Evolutionary conservation across 2,329 filamentous ascomycete genomes (phyloP).

Genomic region (Calonectria montana): DNA sequence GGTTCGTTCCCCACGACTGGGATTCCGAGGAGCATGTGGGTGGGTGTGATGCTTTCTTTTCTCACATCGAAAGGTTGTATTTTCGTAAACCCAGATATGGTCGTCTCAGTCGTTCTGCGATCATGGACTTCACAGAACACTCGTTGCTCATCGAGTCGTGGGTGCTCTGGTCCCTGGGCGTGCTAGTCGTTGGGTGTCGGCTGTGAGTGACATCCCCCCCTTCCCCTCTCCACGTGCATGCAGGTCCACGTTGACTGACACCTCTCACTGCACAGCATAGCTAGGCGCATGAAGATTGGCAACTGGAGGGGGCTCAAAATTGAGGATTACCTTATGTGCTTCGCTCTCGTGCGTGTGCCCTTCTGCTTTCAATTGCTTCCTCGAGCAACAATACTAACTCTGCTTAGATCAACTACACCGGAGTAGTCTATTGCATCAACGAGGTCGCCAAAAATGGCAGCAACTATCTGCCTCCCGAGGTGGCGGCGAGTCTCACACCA

Average conservation of each 20-base stretch:
- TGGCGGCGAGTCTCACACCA: conserved; percentile 55
- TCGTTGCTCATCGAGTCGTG: conserved; percentile 45
- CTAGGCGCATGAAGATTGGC: conserved; percentile 53
- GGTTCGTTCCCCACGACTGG: not conserved
- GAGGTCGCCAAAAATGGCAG: conserved; percentile 57
- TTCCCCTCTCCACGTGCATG: not conserved
- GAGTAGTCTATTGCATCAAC: conserved; percentile 56
- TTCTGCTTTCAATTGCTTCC: too few species aligned
- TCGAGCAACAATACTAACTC: not conserved
- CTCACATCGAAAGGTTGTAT: not conserved
- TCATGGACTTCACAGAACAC: conserved; percentile 40
- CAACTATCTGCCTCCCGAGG: conserved; percentile 55
- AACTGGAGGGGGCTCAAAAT: conserved; percentile 60
- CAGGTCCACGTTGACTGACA: not conserved
- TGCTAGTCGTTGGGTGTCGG: conserved; percentile 40
- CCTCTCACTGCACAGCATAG: conserved; percentile 28
- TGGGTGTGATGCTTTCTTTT: not conserved
- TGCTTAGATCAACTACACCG: conserved; percentile 49
- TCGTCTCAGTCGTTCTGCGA: not conserved
- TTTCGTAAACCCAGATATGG: not conserved
- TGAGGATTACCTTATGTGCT: conserved; percentile 69
- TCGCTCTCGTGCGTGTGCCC: conserved; percentile 52
- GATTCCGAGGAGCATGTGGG: not conserved
- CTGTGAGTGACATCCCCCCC: conserved; percentile 31
- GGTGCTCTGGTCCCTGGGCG: conserved; percentile 43